These are phyloP conservation scores for Rhodomyrtus tomentosa DNA, from an alignment of 345 rosid genomes.

Conservation along the genomic window DNA sequence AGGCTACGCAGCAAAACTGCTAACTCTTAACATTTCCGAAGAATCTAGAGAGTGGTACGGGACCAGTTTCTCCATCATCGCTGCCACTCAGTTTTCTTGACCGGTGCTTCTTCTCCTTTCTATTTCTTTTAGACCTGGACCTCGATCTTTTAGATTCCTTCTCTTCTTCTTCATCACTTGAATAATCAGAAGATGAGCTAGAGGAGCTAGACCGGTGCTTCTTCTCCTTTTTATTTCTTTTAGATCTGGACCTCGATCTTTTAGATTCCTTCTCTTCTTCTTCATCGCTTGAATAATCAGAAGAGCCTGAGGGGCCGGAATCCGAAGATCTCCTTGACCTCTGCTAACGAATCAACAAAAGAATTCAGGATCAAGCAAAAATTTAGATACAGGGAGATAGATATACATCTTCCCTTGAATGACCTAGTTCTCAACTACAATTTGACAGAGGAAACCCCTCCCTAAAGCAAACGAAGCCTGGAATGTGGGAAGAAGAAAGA, in stretches of 20 bases:
- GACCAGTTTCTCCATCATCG: constrained; percentile 49
- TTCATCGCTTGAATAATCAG: constrained; percentile 67
- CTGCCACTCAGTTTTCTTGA: constrained; percentile 44
- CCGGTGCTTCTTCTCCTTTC: constrained; percentile 64
- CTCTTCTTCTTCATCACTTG: constrained; percentile 69
- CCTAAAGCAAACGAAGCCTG: neutral
- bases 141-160: constrained; percentile 64
- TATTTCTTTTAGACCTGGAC: constrained; percentile 59
- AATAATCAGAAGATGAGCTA: constrained; percentile 56
- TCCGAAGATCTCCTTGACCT: constrained; percentile 57
- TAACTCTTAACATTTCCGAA: constrained; percentile 63
- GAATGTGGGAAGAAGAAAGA: neutral
- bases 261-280: constrained; percentile 58
- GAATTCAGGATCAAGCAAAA: neutral
- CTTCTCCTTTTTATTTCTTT: constrained; percentile 58
- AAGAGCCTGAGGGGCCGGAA: constrained; percentile 46
- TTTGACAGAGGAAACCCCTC: neutral
- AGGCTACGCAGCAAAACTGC: neutral
- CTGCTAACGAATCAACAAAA: constrained; percentile 24
- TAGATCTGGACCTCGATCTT: constrained; percentile 75
- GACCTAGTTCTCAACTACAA: neutral
- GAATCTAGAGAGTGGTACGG: constrained; percentile 87
- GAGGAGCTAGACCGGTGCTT: constrained; percentile 39
- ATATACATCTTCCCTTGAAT: neutral
- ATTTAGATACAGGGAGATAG: neutral